A percentile compares a stretch with the other conserved stretches of the same genome.
Evolutionary conservation across 768 basidiomycete species (phyloP).

Genomic region (Lactarius tabidus): DNA sequence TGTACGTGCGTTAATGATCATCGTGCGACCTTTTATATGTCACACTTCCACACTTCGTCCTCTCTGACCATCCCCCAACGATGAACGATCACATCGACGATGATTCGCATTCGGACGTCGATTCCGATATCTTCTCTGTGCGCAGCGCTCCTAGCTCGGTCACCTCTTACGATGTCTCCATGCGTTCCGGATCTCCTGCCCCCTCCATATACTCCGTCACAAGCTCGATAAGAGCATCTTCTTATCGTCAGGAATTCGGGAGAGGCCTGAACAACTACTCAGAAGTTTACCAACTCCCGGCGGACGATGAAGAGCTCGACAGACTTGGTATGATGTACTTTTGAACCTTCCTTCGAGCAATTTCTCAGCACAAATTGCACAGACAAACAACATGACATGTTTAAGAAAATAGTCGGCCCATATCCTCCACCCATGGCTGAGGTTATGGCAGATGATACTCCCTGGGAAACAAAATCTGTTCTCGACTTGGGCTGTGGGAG

Average conservation of each 20-base stretch:
- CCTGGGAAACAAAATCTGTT: constrained; percentile 55
- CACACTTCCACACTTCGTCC: constrained; percentile 7
- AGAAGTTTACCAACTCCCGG: constrained; percentile 72
- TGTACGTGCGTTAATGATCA: constrained; percentile 12
- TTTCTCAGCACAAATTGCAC: constrained; percentile 15
- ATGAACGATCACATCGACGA: constrained; percentile 33
- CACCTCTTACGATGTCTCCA: constrained; percentile 56
- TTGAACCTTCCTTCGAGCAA: not conserved
- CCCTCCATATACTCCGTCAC: constrained; percentile 70
- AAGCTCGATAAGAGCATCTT: constrained; percentile 54
- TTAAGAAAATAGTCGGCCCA: constrained; percentile 60
- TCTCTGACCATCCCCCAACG: constrained; percentile 15
- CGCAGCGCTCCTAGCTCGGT: constrained; percentile 44
- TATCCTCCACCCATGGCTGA: constrained; percentile 57
- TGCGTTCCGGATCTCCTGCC: constrained; percentile 60
- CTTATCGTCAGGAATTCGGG: constrained; percentile 64
- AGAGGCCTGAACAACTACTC: constrained; percentile 73
- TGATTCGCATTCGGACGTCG: constrained; percentile 37
- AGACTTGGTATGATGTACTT: constrained; percentile 48
- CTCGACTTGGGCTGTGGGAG: constrained; percentile 80
- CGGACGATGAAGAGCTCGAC: constrained; percentile 71
- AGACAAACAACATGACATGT: constrained; percentile 69
- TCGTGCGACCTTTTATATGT: constrained; percentile 22
- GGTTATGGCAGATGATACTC: constrained; percentile 52
- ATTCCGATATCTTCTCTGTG: constrained; percentile 45